phyloP scores from a whole-genome alignment of 2,329 filamentous ascomycete genomes.

The Pseudopyrenochaeta lycopersici region DNA sequence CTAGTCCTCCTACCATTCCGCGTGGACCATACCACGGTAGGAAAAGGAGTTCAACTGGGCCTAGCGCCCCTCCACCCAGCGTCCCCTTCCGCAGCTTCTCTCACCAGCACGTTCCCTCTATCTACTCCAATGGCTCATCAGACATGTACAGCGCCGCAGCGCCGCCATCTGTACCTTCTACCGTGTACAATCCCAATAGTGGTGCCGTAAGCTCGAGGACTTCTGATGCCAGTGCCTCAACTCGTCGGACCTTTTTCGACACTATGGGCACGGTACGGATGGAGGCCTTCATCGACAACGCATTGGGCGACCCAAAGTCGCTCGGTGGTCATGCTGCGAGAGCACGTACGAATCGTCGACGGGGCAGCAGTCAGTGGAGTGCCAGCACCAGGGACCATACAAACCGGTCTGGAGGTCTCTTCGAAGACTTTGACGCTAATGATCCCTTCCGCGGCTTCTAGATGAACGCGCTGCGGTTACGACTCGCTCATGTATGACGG shows the following conservation, averaged over 20 bases:
- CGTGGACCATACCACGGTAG: conserved; percentile 77
- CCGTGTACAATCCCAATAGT: conserved; percentile 47
- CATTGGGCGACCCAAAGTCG: conserved; percentile 34
- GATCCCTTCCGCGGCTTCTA: conserved; percentile 51
- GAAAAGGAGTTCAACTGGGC: conserved; percentile 89
- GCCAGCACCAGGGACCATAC: conserved; percentile 40
- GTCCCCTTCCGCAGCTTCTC: conserved; percentile 82
- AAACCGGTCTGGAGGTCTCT: conserved; percentile 37
- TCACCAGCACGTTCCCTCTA: conserved; percentile 51
- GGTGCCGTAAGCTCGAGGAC: conserved; percentile 60
- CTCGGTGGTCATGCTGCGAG: conserved; percentile 18
- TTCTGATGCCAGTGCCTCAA: conserved; percentile 59
- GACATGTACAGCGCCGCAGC: conserved; percentile 46
- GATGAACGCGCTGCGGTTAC: conserved; percentile 10
- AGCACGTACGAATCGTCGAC: conserved; percentile 36
- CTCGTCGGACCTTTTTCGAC: conserved; percentile 76
- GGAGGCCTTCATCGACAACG: conserved; percentile 87
- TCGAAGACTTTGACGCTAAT: conserved; percentile 45
- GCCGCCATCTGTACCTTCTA: conserved; percentile 47
- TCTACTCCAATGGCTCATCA: conserved; percentile 51
- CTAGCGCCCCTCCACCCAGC: conserved; percentile 73
- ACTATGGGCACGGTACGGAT: conserved; percentile 90
- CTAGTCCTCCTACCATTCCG: conserved; percentile 76
- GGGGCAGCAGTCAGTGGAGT: conserved; percentile 49
- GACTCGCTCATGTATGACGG: conserved; percentile 16